Percentiles rank a stretch among this genome's conserved stretches.
Evolutionary conservation across 768 basidiomycete species (phyloP).

Genomic region (Crassisporium funariophilum): DNA sequence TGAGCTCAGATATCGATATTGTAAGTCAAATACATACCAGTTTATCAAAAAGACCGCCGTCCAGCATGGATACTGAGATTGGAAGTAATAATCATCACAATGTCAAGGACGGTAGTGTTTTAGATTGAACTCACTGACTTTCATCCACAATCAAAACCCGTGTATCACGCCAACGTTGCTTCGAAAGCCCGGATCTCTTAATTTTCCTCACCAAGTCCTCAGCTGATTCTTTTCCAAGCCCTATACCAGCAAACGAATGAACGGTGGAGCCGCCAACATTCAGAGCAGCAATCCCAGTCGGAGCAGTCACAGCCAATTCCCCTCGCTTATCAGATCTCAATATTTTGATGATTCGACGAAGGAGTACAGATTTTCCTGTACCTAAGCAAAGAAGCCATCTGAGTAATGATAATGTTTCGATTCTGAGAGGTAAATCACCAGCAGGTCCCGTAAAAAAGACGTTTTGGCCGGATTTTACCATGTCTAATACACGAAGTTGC

Average conservation of each 20-base stretch:
- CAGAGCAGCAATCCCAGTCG: conserved; percentile 65
- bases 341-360: conserved; percentile 61
- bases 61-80: conserved; percentile 70
- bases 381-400: conserved; percentile 38
- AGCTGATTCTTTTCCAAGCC: conserved; percentile 53
- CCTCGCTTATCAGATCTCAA: conserved; percentile 22
- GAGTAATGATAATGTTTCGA: neutral
- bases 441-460: conserved; percentile 81
- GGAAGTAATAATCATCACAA: neutral
- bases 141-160: conserved; percentile 72
- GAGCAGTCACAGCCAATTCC: conserved; percentile 61
- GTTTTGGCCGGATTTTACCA: conserved; percentile 55
- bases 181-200: conserved; percentile 10
- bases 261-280: conserved; percentile 74
- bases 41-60: conserved; percentile 70
- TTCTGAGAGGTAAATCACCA: conserved; percentile 37
- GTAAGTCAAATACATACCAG: conserved; percentile 39
- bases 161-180: conserved; percentile 52
- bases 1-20: conserved; percentile 24
- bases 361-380: conserved; percentile 73
- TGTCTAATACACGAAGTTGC: conserved; percentile 41
- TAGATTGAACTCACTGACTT: conserved; percentile 40
- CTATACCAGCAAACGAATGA: conserved; percentile 68
- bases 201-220: conserved; percentile 44
- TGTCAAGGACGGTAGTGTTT: no score